These are phyloP conservation scores for Colletotrichum sp. DNA, from an alignment of 2,329 filamentous ascomycete species.

Conservation along the genomic window DNA sequence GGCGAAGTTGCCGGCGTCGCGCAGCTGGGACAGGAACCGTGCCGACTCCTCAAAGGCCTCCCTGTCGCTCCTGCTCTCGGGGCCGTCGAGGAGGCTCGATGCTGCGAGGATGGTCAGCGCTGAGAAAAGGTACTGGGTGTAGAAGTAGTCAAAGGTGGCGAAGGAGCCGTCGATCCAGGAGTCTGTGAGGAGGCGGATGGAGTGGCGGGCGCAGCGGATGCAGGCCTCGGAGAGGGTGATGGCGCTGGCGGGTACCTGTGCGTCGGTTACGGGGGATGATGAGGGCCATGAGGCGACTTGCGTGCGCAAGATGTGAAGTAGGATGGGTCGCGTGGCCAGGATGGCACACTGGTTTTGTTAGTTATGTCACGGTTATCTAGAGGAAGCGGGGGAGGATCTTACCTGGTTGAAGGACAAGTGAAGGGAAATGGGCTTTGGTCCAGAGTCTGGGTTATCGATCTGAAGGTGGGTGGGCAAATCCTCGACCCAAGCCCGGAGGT, in stretches of 20 bases:
- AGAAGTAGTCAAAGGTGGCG: conserved; percentile 50
- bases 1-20: conserved; percentile 42
- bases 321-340: conserved; percentile 36
- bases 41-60: conserved; percentile 43
- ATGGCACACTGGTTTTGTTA: conserved; percentile 31
- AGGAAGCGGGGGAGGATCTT: neutral
- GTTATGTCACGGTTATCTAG: neutral
- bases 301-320: conserved; percentile 35
- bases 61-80: conserved; percentile 35
- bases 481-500: conserved; percentile 35
- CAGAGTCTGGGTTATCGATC: conserved; percentile 27
- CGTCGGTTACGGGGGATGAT: conserved; percentile 20
- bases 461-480: conserved; percentile 35
- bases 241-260: conserved; percentile 34
- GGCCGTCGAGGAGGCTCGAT: conserved; percentile 40
- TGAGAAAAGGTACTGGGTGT: conserved; percentile 53
- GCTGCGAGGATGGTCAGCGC: conserved; percentile 48
- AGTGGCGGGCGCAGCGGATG: conserved; percentile 49
- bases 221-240: conserved; percentile 48
- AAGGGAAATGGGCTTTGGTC: conserved; percentile 32
- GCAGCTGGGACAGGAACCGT: conserved; percentile 41
- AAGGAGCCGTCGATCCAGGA: conserved; percentile 53
- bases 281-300: conserved; percentile 25
- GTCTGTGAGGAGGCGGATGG: conserved; percentile 43
- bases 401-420: conserved; percentile 39